These are phyloP conservation scores for Aspergillus caelatus DNA, from an alignment of 2,329 filamentous ascomycete genomes.

Conservation along the genomic window DNA sequence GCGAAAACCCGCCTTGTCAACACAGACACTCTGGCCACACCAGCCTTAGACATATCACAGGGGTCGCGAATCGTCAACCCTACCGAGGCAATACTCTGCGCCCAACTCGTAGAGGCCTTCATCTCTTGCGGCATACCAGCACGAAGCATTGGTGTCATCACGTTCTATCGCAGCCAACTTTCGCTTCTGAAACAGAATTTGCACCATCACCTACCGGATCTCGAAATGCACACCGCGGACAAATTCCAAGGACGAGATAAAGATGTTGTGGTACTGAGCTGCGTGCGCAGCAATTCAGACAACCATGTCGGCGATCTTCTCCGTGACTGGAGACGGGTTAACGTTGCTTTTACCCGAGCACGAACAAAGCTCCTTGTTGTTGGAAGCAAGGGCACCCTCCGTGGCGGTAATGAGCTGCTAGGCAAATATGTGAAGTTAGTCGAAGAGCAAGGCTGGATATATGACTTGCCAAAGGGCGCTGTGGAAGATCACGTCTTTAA, in stretches of 20 bases:
- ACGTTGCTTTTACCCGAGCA: slow-evolving; percentile 92
- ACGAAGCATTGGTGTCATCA: slow-evolving; percentile 87
- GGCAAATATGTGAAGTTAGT: slow-evolving; percentile 75
- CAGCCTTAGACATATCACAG: slow-evolving; percentile 64
- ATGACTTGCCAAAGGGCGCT: slow-evolving; percentile 68
- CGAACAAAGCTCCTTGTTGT: slow-evolving; percentile 89
- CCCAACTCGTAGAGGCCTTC: slow-evolving; percentile 78
- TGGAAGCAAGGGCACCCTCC: slow-evolving; percentile 78
- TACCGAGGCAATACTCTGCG: slow-evolving; percentile 75
- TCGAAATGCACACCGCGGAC: slow-evolving; percentile 97
- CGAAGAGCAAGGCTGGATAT: slow-evolving; percentile 76
- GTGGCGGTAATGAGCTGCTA: slow-evolving; percentile 70
- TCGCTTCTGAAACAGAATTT: slow-evolving; percentile 77
- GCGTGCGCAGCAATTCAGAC: slow-evolving; percentile 83
- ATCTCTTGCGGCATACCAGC: slow-evolving; percentile 74
- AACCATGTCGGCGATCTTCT: slow-evolving; percentile 86
- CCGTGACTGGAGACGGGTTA: slow-evolving; percentile 89
- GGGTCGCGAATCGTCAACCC: slow-evolving; percentile 88
- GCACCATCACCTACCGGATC: slow-evolving; percentile 58
- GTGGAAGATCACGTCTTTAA: slow-evolving; percentile 71
- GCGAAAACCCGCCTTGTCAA: slow-evolving; percentile 85
- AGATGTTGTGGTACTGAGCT: slow-evolving; percentile 82
- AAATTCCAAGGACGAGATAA: slow-evolving; percentile 97
- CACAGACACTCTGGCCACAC: slow-evolving; percentile 72
- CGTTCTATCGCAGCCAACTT: slow-evolving; percentile 92